phyloP scores from a whole-genome alignment of 2,329 filamentous ascomycete genomes.

The Fusarium concolor region DNA sequence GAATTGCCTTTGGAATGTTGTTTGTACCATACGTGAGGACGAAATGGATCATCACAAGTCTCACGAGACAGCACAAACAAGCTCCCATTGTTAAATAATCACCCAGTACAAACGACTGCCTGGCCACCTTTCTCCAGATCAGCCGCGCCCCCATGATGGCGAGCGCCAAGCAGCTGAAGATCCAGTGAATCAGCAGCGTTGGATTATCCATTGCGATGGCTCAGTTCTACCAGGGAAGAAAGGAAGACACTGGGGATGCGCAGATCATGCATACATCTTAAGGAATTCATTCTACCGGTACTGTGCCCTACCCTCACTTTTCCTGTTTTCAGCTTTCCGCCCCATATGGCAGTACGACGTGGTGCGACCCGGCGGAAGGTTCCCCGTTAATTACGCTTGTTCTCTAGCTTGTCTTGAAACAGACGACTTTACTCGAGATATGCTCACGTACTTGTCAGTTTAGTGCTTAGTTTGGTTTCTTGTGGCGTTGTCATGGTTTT shows the following conservation, averaged over 20 bases:
- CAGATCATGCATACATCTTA: background rate
- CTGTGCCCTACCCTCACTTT: background rate
- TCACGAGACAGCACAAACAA: background rate
- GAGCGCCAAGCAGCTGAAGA: conserved; percentile 5
- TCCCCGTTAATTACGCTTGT: conserved; percentile 4
- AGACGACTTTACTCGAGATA: background rate
- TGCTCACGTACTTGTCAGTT: background rate
- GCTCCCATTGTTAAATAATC: conserved; percentile 5
- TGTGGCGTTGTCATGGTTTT: background rate
- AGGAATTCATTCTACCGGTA: background rate
- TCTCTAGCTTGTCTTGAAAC: background rate
- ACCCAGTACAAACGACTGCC: background rate
- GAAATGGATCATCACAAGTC: background rate
- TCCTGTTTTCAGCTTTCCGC: background rate
- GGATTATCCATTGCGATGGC: background rate
- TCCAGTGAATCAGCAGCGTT: conserved; percentile 6
- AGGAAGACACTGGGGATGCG: background rate
- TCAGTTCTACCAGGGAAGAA: background rate
- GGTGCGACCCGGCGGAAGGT: too few relatives aligned
- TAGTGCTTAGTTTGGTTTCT: background rate
- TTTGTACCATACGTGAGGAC: background rate
- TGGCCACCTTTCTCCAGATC: conserved; percentile 3
- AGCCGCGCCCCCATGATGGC: background rate
- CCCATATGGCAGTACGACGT: background rate
- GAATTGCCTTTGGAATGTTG: background rate